phyloP scores from a whole-genome alignment of 2,329 filamentous ascomycete species.

The Calonectria crousiana region DNA sequence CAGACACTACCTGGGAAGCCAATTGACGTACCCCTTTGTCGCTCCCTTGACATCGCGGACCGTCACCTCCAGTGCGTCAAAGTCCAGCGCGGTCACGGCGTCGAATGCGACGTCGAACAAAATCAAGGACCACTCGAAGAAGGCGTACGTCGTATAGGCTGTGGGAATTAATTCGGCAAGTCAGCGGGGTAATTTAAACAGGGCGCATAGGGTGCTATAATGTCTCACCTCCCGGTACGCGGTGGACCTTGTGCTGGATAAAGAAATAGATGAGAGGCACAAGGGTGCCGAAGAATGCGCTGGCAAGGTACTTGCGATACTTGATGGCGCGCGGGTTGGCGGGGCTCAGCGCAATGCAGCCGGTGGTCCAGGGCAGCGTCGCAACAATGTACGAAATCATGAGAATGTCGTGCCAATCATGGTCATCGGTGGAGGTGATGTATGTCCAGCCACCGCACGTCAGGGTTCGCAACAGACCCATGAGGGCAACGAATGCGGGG shows the following conservation, averaged over 20 bases:
- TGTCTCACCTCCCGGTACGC: conserved; percentile 85
- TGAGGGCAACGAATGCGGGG: conserved; percentile 83
- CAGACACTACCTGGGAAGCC: conserved; percentile 85
- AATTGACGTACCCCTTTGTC: conserved; percentile 98
- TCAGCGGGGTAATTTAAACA: conserved; percentile 27
- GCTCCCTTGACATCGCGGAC: conserved; percentile 89
- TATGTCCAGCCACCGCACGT: conserved; percentile 99
- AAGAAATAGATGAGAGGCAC: conserved; percentile 96
- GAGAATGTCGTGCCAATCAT: conserved; percentile 98
- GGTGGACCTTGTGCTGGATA: conserved; percentile 98
- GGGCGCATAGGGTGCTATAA: not conserved
- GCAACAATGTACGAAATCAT: conserved; percentile 99
- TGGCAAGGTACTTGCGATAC: conserved; percentile 87
- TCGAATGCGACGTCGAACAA: conserved; percentile 97
- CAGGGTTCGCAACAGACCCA: conserved; percentile 88
- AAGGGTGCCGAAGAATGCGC: conserved; percentile 89
- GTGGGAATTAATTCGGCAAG: conserved; percentile 17
- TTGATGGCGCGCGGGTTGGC: conserved; percentile 85
- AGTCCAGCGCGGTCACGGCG: conserved; percentile 93
- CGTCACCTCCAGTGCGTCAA: conserved; percentile 87
- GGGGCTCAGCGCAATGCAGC: conserved; percentile 89
- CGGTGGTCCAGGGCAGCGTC: conserved; percentile 94
- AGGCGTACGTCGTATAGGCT: conserved; percentile 98
- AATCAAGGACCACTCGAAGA: conserved; percentile 97
- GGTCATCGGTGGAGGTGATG: conserved; percentile 96